A percentile compares a stretch with the other conserved stretches of the same genome.
phyloP scores from a whole-genome alignment of 1,284 basidiomycete genomes.

The Ceratobasidium sp. region DNA sequence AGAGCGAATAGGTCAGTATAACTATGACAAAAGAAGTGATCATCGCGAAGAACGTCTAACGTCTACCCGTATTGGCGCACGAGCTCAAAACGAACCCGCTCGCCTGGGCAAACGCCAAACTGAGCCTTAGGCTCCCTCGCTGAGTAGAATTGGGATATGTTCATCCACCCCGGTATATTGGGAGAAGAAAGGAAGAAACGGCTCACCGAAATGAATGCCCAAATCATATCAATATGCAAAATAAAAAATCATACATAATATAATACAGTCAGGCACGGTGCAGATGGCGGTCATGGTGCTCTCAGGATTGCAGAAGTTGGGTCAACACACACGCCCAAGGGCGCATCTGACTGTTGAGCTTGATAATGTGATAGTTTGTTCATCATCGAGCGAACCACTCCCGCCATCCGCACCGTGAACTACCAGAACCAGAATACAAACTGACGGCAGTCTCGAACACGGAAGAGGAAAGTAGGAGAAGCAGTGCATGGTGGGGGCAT shows the following conservation, averaged over 20 bases:
- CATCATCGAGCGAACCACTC: slow-evolving; percentile 36
- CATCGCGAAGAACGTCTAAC: slow-evolving; percentile 32
- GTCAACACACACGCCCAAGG: slow-evolving; percentile 39
- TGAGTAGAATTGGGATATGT: slow-evolving; percentile 11
- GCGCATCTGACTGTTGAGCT: slow-evolving; percentile 46
- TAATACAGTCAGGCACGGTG: slow-evolving; percentile 6
- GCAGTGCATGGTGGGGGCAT: background rate
- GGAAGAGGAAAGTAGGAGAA: background rate
- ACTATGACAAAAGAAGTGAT: slow-evolving; percentile 34
- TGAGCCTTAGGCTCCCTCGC: slow-evolving; percentile 6
- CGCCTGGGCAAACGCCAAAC: slow-evolving; percentile 10
- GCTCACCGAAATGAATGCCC: slow-evolving; percentile 8
- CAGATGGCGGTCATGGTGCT: slow-evolving; percentile 7
- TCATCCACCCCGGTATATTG: slow-evolving; percentile 15
- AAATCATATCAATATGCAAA: too few species aligned
- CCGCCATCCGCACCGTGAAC: slow-evolving; percentile 30
- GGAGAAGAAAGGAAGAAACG: background rate
- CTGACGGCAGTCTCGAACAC: slow-evolving; percentile 20
- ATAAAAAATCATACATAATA: too few species aligned
- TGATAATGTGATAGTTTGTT: slow-evolving; percentile 44
- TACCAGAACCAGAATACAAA: slow-evolving; percentile 32
- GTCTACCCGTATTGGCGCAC: slow-evolving; percentile 31
- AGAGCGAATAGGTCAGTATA: slow-evolving; percentile 28
- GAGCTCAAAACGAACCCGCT: slow-evolving; percentile 34
- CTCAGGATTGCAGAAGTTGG: slow-evolving; percentile 47